Percentiles rank a stretch among this genome's conserved stretches.
phyloP scores from a whole-genome alignment of 1,284 basidiomycete genomes.

The Austropuccinia psidii region DNA sequence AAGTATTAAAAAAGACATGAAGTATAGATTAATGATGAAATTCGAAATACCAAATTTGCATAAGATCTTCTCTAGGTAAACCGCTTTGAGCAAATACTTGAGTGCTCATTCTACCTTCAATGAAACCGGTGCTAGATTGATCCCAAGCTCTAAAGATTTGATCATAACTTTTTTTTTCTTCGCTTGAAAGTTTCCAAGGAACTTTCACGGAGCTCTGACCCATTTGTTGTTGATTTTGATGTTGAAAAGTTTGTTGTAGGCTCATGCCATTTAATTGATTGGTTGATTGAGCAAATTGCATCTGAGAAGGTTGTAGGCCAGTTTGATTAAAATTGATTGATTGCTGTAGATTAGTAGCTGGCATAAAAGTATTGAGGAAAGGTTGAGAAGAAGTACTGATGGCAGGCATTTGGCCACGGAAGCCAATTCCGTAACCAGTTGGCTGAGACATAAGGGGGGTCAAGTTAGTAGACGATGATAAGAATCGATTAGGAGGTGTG shows the following conservation, averaged over 20 bases:
- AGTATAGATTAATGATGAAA: not conserved
- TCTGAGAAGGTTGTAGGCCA: constrained; percentile 28
- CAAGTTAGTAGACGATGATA: not conserved
- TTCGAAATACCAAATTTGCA: constrained; percentile 74
- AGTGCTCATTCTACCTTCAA: constrained; percentile 73
- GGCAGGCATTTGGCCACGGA: constrained; percentile 29
- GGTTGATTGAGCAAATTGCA: constrained; percentile 36
- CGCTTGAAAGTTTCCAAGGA: constrained; percentile 78
- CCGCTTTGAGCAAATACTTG: constrained; percentile 96
- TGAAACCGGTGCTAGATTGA: constrained; percentile 70
- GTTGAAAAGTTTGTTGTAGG: constrained; percentile 53
- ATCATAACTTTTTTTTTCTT: constrained; percentile 95
- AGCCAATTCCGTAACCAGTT: constrained; percentile 34
- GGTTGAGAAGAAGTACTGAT: constrained; percentile 35
- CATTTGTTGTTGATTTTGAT: constrained; percentile 65
- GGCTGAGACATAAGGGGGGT: constrained; percentile 16
- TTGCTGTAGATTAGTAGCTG: constrained; percentile 29
- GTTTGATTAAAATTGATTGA: not conserved
- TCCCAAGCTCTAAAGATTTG: constrained; percentile 97
- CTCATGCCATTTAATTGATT: constrained; percentile 37
- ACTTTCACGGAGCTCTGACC: constrained; percentile 66
- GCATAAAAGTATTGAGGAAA: constrained; percentile 36
- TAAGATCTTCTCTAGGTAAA: constrained; percentile 77
- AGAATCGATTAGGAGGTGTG: constrained; percentile 9
- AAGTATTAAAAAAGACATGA: not conserved